Conservation (phyloP, 2,329 filamentous ascomycete species). For the Setomelanomma holmii region DNA sequence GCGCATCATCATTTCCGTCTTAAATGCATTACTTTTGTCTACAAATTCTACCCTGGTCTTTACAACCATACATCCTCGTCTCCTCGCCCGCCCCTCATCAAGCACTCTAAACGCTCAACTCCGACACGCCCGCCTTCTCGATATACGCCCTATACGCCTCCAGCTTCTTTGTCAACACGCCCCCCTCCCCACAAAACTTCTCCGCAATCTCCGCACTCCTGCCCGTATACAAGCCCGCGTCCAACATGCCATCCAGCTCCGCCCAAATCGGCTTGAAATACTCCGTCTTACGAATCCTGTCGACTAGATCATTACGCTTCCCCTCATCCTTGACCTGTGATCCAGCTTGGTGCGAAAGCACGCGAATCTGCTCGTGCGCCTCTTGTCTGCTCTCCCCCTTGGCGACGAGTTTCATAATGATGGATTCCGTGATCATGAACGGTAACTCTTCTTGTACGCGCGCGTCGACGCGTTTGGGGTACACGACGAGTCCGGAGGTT, state of each 20-base stretch:
- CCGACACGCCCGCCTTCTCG: constrained; percentile 38
- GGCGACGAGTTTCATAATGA: constrained; percentile 71
- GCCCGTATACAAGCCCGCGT: constrained; percentile 67
- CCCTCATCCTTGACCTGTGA: constrained; percentile 75
- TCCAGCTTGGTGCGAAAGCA: constrained; percentile 78
- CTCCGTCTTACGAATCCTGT: constrained; percentile 72
- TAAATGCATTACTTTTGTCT: neutral
- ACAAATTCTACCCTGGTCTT: too few species aligned
- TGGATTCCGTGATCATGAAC: constrained; percentile 76
- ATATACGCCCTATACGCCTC: constrained; percentile 60
- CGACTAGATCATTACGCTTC: constrained; percentile 80
- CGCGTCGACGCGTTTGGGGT: constrained; percentile 73
- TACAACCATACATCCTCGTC: neutral
- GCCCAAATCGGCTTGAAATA: constrained; percentile 77
- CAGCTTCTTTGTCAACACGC: constrained; percentile 48
- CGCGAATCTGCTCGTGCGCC: constrained; percentile 83
- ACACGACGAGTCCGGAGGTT: constrained; percentile 76
- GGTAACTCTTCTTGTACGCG: constrained; percentile 76
- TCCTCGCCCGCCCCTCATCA: neutral
- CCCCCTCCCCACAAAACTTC: constrained; percentile 27
- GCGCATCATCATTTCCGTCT: too few species aligned
- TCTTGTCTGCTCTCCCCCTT: constrained; percentile 78
- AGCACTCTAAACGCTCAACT: constrained; percentile 37
- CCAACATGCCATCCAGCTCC: constrained; percentile 72
- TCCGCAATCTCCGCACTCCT: constrained; percentile 50